A percentile compares a stretch with the other conserved stretches of the same genome.
Evolutionary conservation across 257 asterid species (phyloP).

Genomic region (Petrea volubilis): DNA sequence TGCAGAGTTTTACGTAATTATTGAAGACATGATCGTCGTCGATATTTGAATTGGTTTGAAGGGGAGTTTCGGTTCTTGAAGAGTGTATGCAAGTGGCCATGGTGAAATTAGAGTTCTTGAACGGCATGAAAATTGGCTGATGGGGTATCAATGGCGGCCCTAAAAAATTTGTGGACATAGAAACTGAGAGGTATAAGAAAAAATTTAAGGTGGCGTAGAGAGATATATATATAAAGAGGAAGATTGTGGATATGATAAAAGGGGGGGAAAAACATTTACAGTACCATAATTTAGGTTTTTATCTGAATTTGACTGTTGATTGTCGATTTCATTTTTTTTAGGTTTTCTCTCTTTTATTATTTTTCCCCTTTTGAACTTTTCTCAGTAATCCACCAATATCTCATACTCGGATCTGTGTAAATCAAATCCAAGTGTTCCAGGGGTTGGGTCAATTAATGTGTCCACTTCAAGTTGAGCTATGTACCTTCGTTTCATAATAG

Average conservation of each 20-base stretch:
- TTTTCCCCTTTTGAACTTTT: too few relatives aligned
- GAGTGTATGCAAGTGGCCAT: slow-evolving; percentile 72
- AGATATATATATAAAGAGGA: slow-evolving; percentile 16
- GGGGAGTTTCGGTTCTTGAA: slow-evolving; percentile 47
- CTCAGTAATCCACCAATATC: too few relatives aligned
- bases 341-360: too few relatives aligned
- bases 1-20: slow-evolving; percentile 42
- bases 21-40: slow-evolving; percentile 43
- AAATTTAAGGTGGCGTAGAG: slow-evolving; percentile 18
- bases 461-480: too few relatives aligned
- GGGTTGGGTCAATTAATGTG: too few relatives aligned
- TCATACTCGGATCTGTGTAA: too few relatives aligned
- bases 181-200: slow-evolving; percentile 22
- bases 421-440: too few relatives aligned
- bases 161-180: slow-evolving; percentile 49
- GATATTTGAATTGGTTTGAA: slow-evolving; percentile 32
- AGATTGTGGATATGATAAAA: slow-evolving; percentile 21
- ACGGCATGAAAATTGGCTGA: slow-evolving; percentile 17
- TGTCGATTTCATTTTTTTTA: too few relatives aligned
- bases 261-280: not conserved
- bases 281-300: not conserved
- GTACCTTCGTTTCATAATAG: too few relatives aligned
- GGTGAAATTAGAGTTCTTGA: slow-evolving; percentile 23
- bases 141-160: slow-evolving; percentile 28
- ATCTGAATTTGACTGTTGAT: not conserved